These are phyloP conservation scores for Leishmania mexicana DNA, from an alignment of 208 protist genomes.

Conservation along the genomic window DNA sequence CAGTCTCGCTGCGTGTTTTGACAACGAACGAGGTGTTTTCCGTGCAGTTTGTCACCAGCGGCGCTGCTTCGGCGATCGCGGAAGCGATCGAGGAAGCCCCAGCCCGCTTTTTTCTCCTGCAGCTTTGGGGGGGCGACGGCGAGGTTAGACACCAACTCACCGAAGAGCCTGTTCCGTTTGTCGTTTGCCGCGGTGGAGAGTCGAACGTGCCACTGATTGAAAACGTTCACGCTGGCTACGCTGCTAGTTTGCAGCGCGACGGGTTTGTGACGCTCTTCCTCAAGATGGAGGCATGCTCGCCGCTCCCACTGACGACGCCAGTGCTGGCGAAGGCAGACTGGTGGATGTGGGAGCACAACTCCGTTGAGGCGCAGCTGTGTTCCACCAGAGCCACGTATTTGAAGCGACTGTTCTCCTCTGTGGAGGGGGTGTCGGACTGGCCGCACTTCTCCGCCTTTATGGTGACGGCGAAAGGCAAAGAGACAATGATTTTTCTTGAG, in stretches of 20 bases:
- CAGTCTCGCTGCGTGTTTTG: constrained; percentile 44
- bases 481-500: constrained; percentile 80
- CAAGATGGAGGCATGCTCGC: constrained; percentile 1
- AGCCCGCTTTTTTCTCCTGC: constrained; percentile 24
- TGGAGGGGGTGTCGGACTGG: constrained; percentile 34
- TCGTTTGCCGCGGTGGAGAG: constrained; percentile 31
- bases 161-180: constrained; percentile 28
- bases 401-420: constrained; percentile 35
- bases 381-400: constrained; percentile 46
- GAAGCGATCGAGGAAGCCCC: not conserved
- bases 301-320: constrained; percentile 31
- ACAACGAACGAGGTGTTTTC: constrained; percentile 23
- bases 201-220: constrained; percentile 35
- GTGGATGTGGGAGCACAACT: constrained; percentile 68
- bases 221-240: constrained; percentile 31
- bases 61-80: constrained; percentile 10
- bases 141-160: constrained; percentile 18
- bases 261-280: constrained; percentile 31
- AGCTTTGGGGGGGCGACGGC: constrained; percentile 19
- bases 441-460: constrained; percentile 68
- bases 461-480: constrained; percentile 56
- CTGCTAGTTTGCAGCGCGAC: constrained; percentile 33
- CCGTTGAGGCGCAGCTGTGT: constrained; percentile 47
- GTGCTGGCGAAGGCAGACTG: constrained; percentile 32
- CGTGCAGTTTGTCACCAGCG: constrained; percentile 50